These are phyloP conservation scores for Nitzschia sp. DNA, from an alignment of 108 stramenopile genomes.

Conservation along the genomic window DNA sequence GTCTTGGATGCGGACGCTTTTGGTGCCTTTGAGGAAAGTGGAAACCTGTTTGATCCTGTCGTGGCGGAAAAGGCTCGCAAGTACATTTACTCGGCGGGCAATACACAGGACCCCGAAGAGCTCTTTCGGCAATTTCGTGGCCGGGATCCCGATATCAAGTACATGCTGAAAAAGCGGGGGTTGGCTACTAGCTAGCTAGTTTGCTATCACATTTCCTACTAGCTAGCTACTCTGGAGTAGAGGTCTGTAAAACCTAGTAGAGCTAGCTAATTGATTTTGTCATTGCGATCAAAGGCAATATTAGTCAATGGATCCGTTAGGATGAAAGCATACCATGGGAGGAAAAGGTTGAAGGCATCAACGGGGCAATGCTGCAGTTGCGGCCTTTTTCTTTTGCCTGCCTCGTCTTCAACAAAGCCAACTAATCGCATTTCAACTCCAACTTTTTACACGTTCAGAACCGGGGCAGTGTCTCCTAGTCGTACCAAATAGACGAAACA, in stretches of 20 bases:
- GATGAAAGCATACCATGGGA: too few relatives aligned
- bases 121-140: conserved; percentile 73
- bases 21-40: conserved; percentile 75
- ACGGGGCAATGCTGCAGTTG: too few relatives aligned
- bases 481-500: conserved; percentile 22
- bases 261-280: too few relatives aligned
- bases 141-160: conserved; percentile 69
- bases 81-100: conserved; percentile 73
- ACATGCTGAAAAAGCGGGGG: conserved; percentile 69
- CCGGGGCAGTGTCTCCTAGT: conserved; percentile 8
- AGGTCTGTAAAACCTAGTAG: too few relatives aligned
- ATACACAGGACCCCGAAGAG: conserved; percentile 78
- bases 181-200: conserved; percentile 31
- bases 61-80: conserved; percentile 58
- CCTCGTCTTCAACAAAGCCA: too few relatives aligned
- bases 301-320: too few relatives aligned
- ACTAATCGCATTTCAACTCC: too few relatives aligned
- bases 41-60: conserved; percentile 64
- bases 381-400: too few relatives aligned
- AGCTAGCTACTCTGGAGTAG: too few relatives aligned
- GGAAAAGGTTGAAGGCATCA: too few relatives aligned
- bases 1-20: conserved; percentile 78
- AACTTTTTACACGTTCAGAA: not conserved
- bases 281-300: too few relatives aligned
- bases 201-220: too few relatives aligned